phyloP scores from a whole-genome alignment of 768 basidiomycete species.

The Serpula lacrymans region DNA sequence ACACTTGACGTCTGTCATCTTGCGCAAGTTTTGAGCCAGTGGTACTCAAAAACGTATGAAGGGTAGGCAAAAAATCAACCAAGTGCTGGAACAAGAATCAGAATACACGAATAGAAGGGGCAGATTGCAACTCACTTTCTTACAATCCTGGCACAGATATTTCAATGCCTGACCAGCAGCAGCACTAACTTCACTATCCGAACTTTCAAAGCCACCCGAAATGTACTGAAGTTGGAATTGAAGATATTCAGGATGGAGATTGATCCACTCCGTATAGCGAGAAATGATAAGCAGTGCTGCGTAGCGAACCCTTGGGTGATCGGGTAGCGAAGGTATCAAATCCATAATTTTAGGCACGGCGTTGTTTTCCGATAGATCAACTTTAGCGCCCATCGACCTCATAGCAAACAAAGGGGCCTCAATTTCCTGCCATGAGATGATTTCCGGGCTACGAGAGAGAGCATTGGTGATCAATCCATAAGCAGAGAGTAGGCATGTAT shows the following conservation, averaged over 20 bases:
- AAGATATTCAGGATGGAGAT: slow-evolving; percentile 84
- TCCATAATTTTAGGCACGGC: slow-evolving; percentile 97
- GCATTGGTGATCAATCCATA: slow-evolving; percentile 79
- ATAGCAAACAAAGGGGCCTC: slow-evolving; percentile 97
- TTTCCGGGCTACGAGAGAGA: slow-evolving; percentile 54
- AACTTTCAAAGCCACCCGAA: slow-evolving; percentile 84
- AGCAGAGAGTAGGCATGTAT: slow-evolving; percentile 75
- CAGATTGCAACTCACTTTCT: slow-evolving; percentile 48
- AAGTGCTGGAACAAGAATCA: slow-evolving; percentile 58
- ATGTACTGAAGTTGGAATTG: slow-evolving; percentile 85
- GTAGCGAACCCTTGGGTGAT: slow-evolving; percentile 90
- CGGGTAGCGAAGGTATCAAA: slow-evolving; percentile 83
- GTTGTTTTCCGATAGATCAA: slow-evolving; percentile 76
- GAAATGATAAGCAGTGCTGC: slow-evolving; percentile 93
- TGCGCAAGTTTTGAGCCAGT: slow-evolving; percentile 77
- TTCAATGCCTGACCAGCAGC: slow-evolving; percentile 96
- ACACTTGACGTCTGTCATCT: slow-evolving; percentile 88
- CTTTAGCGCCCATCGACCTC: slow-evolving; percentile 96
- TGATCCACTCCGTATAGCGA: slow-evolving; percentile 96
- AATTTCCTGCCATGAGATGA: slow-evolving; percentile 89
- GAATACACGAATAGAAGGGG: slow-evolving; percentile 1
- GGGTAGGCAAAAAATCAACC: slow-evolving; percentile 84
- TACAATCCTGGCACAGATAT: slow-evolving; percentile 96
- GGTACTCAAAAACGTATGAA: slow-evolving; percentile 83
- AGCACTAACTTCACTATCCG: slow-evolving; percentile 78